phyloP scores from a whole-genome alignment of 805 yeast species.

The Candida silvicultrix region DNA sequence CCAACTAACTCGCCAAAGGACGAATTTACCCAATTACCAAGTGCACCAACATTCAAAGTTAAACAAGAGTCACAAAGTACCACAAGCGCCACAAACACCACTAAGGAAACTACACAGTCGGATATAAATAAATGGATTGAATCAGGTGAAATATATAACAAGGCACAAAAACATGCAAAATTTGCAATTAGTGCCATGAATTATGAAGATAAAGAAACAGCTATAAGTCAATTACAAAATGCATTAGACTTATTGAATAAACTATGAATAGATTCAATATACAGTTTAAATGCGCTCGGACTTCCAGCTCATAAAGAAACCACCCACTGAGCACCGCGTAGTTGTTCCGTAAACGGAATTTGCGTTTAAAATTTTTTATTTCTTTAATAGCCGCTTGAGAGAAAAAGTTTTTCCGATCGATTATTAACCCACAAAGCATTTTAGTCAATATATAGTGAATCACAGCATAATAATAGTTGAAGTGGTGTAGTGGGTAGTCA shows the following conservation, averaged over 20 bases:
- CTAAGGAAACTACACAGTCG: constrained; percentile 1
- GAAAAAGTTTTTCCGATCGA: too few relatives aligned
- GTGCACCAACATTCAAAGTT: constrained; percentile 7
- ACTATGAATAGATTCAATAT: not conserved
- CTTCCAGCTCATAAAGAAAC: too few relatives aligned
- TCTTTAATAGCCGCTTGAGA: too few relatives aligned
- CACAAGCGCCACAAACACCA: not conserved
- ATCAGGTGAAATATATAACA: constrained; percentile 46
- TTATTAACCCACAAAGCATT: too few relatives aligned
- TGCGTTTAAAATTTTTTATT: not conserved
- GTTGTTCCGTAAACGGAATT: not conserved
- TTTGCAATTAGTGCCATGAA: constrained; percentile 76
- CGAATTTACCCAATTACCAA: constrained; percentile 4
- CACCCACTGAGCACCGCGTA: too few relatives aligned
- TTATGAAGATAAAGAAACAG: constrained; percentile 68
- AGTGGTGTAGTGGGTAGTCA: too few relatives aligned
- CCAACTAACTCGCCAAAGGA: too few relatives aligned
- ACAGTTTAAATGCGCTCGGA: too few relatives aligned
- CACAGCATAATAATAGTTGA: too few relatives aligned
- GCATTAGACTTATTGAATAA: constrained; percentile 40
- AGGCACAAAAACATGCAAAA: constrained; percentile 64
- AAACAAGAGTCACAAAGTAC: not conserved
- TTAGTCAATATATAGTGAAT: too few relatives aligned
- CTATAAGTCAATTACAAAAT: constrained; percentile 49
- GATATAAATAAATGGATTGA: constrained; percentile 44